Base-by-base conservation (phyloP, 2,329 filamentous ascomycete species). In the Diaporthe citriasiana region DNA sequence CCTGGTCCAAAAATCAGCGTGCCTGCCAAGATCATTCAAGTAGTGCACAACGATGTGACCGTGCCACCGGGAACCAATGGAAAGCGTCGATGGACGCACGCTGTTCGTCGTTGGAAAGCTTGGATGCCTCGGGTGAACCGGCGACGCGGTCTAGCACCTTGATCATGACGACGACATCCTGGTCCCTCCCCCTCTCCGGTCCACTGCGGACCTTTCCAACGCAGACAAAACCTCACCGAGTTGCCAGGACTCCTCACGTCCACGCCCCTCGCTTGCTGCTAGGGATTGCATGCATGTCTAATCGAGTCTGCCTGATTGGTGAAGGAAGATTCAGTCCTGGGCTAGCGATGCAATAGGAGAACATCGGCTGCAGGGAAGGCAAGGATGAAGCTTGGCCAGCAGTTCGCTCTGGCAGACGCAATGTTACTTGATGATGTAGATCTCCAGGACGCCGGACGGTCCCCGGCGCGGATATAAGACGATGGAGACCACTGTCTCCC, bases 341-440 rank as follows among this genome's bases (percentile, higher is more conserved):
- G 60, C 60, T 66, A 66, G 45, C 42, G 22, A 66, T 38, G 60
- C 60, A 33, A 7, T 51, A 38, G 45, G 60, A 50, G 60, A 35
- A 51, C 60, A 66, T 35, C 19, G 60, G 30, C 60, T 66, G 42
- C 45, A 51, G 42, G 8, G 2, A 22, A 50, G 19, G 60, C 60
- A 51, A 51, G 60, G 42, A 50, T 51, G 27, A 50, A 10, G 42
- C 27, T 50, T 50, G 33, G 30, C 27, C 19, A 66, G 22, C 60
- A 66, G 45, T 35, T 66, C 45, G 19, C 27, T 25, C 19, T 66
- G 60, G 27, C 42, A 66, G 60, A 50, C 60, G 42, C 42, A 50
- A 19, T 66, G 45, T 45, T 66, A 66, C 60, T 47, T 35, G 22
- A 66, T 66, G 60, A 66, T 65, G 60, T 66, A 66, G 27, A 47